Conservation (phyloP, 2,329 filamentous ascomycete species). For the Colletotrichum sp. region DNA sequence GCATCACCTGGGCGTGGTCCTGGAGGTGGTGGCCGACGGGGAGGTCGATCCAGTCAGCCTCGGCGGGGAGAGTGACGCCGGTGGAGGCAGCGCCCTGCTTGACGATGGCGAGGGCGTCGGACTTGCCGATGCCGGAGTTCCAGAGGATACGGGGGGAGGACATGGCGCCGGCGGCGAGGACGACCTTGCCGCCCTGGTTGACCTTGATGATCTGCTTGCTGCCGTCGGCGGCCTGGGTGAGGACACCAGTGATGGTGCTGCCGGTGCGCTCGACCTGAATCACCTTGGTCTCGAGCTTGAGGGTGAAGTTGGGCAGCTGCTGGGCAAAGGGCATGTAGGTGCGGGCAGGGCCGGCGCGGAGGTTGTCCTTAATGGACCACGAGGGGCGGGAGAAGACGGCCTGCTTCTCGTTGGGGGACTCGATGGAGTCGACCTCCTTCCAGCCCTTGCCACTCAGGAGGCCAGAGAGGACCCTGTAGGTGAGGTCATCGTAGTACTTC, state of each 20-base stretch:
- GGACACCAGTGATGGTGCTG: conserved; percentile 26
- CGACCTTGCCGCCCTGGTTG: conserved; percentile 24
- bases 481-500: conserved; percentile 13
- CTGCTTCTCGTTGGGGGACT: conserved; percentile 30
- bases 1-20: conserved; percentile 48
- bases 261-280: conserved; percentile 24
- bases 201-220: conserved; percentile 25
- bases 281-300: conserved; percentile 26
- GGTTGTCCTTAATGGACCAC: conserved; percentile 16
- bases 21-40: conserved; percentile 64
- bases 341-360: conserved; percentile 23
- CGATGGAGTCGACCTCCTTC: conserved; percentile 40
- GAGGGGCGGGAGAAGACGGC: conserved; percentile 11
- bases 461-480: not conserved
- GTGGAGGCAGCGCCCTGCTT: conserved; percentile 17
- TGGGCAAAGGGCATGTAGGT: conserved; percentile 27
- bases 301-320: conserved; percentile 27
- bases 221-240: conserved; percentile 20
- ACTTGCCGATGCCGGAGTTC: conserved; percentile 25
- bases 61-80: conserved; percentile 53
- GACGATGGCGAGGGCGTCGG: conserved; percentile 24
- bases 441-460: conserved; percentile 13
- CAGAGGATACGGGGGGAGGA: conserved; percentile 23
- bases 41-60: conserved; percentile 59
- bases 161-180: conserved; percentile 26